Conservation (phyloP, 805 yeast species). For the Saccharomyces cerevisiae region DNA sequence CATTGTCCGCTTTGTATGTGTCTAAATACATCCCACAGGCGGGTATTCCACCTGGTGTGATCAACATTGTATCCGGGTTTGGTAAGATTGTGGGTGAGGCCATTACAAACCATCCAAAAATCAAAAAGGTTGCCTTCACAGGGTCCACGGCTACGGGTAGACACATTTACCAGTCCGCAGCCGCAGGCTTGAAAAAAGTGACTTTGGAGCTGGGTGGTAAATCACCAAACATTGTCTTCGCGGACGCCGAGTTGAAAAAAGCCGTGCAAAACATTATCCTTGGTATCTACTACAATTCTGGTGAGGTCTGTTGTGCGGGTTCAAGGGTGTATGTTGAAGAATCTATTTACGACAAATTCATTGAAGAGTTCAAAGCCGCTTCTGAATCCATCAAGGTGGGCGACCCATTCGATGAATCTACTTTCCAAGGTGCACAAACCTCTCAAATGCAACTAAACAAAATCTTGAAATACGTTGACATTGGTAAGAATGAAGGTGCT, state of each 20-base stretch:
- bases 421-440: slow-evolving; percentile 89
- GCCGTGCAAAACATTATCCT: slow-evolving; percentile 68
- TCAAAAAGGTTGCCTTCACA: slow-evolving; percentile 88
- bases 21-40: slow-evolving; percentile 66
- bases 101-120: slow-evolving; percentile 65
- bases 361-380: slow-evolving; percentile 48
- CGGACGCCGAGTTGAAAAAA: slow-evolving; percentile 71
- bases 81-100: slow-evolving; percentile 83
- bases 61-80: slow-evolving; percentile 78
- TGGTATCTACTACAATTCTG: slow-evolving; percentile 89
- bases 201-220: slow-evolving; percentile 96
- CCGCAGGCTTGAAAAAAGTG: slow-evolving; percentile 77
- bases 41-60: slow-evolving; percentile 86
- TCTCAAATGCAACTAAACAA: slow-evolving; percentile 70
- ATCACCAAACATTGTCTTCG: slow-evolving; percentile 83
- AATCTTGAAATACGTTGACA: slow-evolving; percentile 66
- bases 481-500: slow-evolving; percentile 81
- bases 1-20: slow-evolving; percentile 74
- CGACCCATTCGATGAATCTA: slow-evolving; percentile 69
- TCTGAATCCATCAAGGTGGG: slow-evolving; percentile 62
- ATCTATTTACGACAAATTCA: slow-evolving; percentile 67
- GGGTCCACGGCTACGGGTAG: slow-evolving; percentile 92
- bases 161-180: slow-evolving; percentile 69
- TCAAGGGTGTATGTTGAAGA: slow-evolving; percentile 88
- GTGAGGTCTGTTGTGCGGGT: slow-evolving; percentile 94